Conservation (phyloP, 2,329 filamentous ascomycete species). For the Aspergillus jensenii region DNA sequence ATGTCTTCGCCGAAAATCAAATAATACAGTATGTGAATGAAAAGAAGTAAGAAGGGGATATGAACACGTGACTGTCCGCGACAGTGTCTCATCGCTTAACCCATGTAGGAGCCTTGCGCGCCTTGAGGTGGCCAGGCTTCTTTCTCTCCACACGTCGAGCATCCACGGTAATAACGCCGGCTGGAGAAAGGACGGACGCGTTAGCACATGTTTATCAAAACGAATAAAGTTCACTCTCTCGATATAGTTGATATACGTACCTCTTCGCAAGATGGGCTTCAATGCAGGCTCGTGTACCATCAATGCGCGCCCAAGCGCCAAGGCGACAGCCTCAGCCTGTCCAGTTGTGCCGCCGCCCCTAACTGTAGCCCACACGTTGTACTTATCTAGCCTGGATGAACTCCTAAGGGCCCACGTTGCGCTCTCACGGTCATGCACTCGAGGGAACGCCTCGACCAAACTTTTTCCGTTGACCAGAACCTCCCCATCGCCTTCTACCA, state of each 20-base stretch:
- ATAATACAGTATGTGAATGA: conserved; percentile 22
- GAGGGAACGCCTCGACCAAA: conserved; percentile 77
- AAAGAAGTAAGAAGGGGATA: conserved; percentile 17
- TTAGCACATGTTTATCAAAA: not conserved
- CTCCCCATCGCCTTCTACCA: conserved; percentile 92
- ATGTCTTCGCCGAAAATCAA: conserved; percentile 19
- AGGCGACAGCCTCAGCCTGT: conserved; percentile 89
- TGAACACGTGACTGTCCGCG: conserved; percentile 16
- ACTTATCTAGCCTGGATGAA: conserved; percentile 85
- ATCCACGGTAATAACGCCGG: conserved; percentile 89
- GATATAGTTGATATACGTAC: conserved; percentile 56
- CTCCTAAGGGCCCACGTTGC: conserved; percentile 86
- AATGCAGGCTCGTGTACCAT: conserved; percentile 88
- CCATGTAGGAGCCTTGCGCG: conserved; percentile 97
- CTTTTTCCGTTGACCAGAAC: conserved; percentile 86
- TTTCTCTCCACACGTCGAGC: conserved; percentile 93
- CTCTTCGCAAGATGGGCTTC: conserved; percentile 82
- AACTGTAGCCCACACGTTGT: conserved; percentile 89
- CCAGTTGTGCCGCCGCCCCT: conserved; percentile 88
- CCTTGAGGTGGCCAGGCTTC: conserved; percentile 94
- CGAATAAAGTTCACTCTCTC: not conserved
- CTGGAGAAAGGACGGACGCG: conserved; percentile 50
- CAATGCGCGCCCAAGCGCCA: conserved; percentile 85
- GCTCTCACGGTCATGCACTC: conserved; percentile 91
- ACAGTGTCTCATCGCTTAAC: conserved; percentile 68